These are phyloP conservation scores for Hymenoscyphus fraxineus DNA, from an alignment of 2,329 filamentous ascomycete species.

Conservation along the genomic window DNA sequence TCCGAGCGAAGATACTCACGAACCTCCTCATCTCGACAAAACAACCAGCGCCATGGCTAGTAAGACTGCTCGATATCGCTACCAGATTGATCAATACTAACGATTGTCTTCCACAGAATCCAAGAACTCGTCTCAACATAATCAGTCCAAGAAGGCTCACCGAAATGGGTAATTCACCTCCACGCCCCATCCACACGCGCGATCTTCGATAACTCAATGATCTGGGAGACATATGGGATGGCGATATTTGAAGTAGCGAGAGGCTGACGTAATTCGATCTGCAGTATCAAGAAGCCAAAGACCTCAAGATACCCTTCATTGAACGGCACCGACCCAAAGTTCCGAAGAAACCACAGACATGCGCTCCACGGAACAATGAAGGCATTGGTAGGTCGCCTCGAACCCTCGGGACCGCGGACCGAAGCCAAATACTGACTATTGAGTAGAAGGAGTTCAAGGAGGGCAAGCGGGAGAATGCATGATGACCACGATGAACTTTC, in stretches of 20 bases:
- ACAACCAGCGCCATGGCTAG: conserved; percentile 53
- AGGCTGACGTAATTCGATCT: conserved; percentile 11
- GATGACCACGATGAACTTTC: conserved; percentile 37
- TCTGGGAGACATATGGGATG: background rate
- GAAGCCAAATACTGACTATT: conserved; percentile 13
- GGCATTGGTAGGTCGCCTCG: conserved; percentile 72
- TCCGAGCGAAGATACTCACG: conserved; percentile 19
- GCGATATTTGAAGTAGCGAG: background rate
- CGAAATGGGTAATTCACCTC: conserved; percentile 79
- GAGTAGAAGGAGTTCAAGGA: conserved; percentile 93
- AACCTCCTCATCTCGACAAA: no score
- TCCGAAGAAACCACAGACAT: conserved; percentile 99
- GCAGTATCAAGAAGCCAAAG: conserved; percentile 99
- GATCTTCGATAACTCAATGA: conserved; percentile 2
- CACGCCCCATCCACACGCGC: conserved; percentile 10
- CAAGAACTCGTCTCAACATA: conserved; percentile 99
- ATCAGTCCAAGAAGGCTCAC: conserved; percentile 98
- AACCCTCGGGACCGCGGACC: background rate
- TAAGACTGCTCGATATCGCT: conserved; percentile 40
- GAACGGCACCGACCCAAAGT: conserved; percentile 99
- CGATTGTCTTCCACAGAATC: conserved; percentile 64
- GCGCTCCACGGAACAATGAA: conserved; percentile 98
- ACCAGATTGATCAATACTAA: background rate
- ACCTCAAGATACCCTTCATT: conserved; percentile 98
- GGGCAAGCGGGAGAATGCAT: conserved; percentile 88